phyloP scores from a whole-genome alignment of 306 rosid genomes.

The Albizia julibrissin region DNA sequence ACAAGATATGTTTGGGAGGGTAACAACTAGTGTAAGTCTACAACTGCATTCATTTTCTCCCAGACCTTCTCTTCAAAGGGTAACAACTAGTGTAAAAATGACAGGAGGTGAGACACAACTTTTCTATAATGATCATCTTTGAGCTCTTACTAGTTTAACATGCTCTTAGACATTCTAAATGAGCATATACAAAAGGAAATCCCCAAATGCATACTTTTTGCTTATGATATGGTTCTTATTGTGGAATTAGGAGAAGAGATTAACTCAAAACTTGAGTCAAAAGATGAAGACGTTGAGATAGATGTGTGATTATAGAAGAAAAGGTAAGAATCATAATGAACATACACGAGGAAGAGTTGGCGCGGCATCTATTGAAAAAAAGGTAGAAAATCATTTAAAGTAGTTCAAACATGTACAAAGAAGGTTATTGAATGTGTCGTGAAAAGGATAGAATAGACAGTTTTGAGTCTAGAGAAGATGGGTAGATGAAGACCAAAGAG shows the following conservation, averaged over 20 bases:
- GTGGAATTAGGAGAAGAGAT: not conserved
- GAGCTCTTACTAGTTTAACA: not conserved
- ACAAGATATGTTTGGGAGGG: not conserved
- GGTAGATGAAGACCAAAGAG: not conserved
- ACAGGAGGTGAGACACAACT: not conserved
- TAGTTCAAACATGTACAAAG: not conserved
- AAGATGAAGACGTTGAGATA: no score
- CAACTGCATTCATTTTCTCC: no score
- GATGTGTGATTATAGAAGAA: no score
- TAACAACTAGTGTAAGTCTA: not conserved
- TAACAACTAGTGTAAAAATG: not conserved
- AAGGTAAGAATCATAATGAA: no score
- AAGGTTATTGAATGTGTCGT: not conserved
- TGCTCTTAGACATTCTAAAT: not conserved
- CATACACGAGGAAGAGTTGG: not conserved
- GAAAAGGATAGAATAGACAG: not conserved
- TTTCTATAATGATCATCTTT: not conserved
- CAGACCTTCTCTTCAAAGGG: not conserved
- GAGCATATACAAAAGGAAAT: not conserved
- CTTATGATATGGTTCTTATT: not conserved
- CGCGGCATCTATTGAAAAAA: not conserved
- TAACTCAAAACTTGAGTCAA: no score
- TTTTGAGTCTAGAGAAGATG: not conserved
- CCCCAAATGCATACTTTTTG: not conserved
- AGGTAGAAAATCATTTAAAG: not conserved